A percentile compares a stretch with the other conserved stretches of the same genome.
Conservation (phyloP, 1,284 basidiomycete genomes). For the Singerocomus inundabilis region DNA sequence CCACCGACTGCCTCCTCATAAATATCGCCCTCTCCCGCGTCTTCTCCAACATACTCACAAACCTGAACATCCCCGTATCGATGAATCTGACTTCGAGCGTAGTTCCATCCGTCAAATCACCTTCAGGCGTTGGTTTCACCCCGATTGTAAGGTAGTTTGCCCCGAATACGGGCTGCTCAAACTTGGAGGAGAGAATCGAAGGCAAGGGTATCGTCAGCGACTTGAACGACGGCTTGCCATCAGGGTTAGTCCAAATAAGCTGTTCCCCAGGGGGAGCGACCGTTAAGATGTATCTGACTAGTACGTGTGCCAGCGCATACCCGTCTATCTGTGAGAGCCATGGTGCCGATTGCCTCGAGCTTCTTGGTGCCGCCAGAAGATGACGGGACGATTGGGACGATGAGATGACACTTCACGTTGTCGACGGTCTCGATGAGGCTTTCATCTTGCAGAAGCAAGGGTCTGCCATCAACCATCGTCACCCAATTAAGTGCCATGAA, state of each 20-base stretch:
- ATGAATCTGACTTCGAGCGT: constrained; percentile 65
- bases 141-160: constrained; percentile 66
- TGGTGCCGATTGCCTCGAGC: constrained; percentile 55
- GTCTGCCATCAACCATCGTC: constrained; percentile 58
- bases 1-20: constrained; percentile 61
- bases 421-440: constrained; percentile 54
- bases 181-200: constrained; percentile 63
- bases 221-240: constrained; percentile 41
- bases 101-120: constrained; percentile 63
- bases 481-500: constrained; percentile 78
- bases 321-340: constrained; percentile 69
- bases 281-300: constrained; percentile 5
- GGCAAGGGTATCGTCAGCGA: constrained; percentile 59
- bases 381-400: constrained; percentile 51
- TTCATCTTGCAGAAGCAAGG: constrained; percentile 66
- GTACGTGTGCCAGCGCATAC: constrained; percentile 42
- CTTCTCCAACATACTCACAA: constrained; percentile 69
- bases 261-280: constrained; percentile 28
- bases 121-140: constrained; percentile 61
- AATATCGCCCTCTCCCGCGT: constrained; percentile 70
- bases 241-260: constrained; percentile 61
- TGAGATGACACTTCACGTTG: constrained; percentile 55
- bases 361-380: constrained; percentile 52
- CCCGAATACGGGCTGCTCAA: constrained; percentile 71
- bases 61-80: constrained; percentile 68